Evolutionary conservation across 768 basidiomycete species (phyloP).

Genomic region (Podaxis sp.): DNA sequence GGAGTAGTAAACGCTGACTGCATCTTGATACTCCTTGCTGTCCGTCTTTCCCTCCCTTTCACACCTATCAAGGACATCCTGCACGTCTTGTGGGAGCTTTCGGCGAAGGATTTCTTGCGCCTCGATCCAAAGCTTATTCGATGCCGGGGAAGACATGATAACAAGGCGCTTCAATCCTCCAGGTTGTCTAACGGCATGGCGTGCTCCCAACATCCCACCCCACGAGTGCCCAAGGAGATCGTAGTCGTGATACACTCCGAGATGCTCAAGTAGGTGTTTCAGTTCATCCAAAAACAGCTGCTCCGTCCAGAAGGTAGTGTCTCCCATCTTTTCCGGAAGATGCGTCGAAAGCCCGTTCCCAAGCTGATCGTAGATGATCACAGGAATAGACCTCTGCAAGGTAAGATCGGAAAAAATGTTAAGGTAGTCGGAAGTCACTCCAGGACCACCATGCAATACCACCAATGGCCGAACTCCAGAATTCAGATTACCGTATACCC

Average conservation of each 20-base stretch:
- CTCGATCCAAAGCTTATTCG: conserved; percentile 38
- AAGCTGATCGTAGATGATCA: conserved; percentile 57
- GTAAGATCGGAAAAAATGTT: conserved; percentile 37
- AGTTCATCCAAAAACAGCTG: conserved; percentile 53
- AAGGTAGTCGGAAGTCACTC: conserved; percentile 41
- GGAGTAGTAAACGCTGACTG: conserved; percentile 38
- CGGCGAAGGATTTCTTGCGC: conserved; percentile 16
- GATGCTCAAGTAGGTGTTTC: conserved; percentile 40
- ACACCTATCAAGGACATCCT: conserved; percentile 39
- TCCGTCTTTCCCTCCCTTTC: conserved; percentile 44
- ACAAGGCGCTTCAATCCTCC: conserved; percentile 44
- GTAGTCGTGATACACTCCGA: conserved; percentile 42
- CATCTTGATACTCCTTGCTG: conserved; percentile 42
- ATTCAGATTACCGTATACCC: conserved; percentile 42
- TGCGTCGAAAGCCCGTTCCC: conserved; percentile 56
- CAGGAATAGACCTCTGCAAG: conserved; percentile 34
- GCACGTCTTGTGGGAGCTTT: conserved; percentile 38
- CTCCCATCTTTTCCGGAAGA: conserved; percentile 40
- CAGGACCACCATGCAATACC: conserved; percentile 55
- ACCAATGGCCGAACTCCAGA: conserved; percentile 40
- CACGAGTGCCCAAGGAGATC: conserved; percentile 51
- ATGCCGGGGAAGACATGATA: conserved; percentile 43
- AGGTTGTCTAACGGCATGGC: conserved; percentile 36
- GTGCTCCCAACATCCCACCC: conserved; percentile 49
- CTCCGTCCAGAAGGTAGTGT: conserved; percentile 48